Evolutionary conservation across 179 eudicot species (phyloP).

Genomic region (Camellia oleifera): DNA sequence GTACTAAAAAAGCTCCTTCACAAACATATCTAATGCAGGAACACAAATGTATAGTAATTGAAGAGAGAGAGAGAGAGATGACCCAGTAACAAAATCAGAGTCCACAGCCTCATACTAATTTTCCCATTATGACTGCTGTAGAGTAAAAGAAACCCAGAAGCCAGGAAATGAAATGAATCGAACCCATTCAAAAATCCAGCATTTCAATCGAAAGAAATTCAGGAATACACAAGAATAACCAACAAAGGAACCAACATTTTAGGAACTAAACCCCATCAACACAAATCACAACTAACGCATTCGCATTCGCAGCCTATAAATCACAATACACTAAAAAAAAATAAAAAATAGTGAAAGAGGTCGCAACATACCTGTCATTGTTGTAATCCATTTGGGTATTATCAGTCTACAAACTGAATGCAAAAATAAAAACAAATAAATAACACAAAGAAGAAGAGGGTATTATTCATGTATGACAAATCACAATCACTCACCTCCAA

Average conservation of each 20-base stretch:
- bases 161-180: conserved; percentile 12
- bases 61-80: background rate
- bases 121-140: conserved; percentile 2
- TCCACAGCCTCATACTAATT: conserved; percentile 12
- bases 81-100: background rate
- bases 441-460: background rate
- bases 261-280: too few relatives aligned
- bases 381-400: conserved; percentile 15
- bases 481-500: background rate
- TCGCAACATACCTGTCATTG: conserved; percentile 23
- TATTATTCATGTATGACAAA: background rate
- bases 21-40: background rate
- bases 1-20: background rate
- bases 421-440: background rate
- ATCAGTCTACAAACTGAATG: background rate
- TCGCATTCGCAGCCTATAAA: too few relatives aligned
- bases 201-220: conserved; percentile 15
- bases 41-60: background rate
- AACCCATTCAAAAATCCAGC: conserved; percentile 26
- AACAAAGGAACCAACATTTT: background rate
- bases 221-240: conserved; percentile 13
- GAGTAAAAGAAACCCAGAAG: conserved; percentile 26
- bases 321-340: too few relatives aligned
- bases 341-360: background rate
- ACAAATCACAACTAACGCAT: too few relatives aligned